phyloP scores from a whole-genome alignment of 257 asterid genomes.

The Parsonsia alboflavescens region DNA sequence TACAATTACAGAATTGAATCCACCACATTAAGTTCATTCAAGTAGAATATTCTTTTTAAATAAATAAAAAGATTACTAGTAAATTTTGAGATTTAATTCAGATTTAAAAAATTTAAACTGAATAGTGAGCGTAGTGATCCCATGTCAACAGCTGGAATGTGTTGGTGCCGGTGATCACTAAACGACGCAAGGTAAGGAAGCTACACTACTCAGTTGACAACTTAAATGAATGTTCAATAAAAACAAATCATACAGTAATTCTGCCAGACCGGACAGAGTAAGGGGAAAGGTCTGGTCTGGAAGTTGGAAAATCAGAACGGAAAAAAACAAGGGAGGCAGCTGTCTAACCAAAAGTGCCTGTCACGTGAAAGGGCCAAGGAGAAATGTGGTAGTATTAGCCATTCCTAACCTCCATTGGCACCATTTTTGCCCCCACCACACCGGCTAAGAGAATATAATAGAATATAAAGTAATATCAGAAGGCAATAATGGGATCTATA shows the following conservation, averaged over 20 bases:
- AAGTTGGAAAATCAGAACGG: constrained; percentile 14
- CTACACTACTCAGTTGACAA: not conserved
- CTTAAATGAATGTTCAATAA: not conserved
- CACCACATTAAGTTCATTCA: too few relatives aligned
- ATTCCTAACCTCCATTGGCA: too few relatives aligned
- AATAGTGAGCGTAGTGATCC: too few relatives aligned
- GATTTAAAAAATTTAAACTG: not conserved
- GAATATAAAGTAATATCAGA: too few relatives aligned
- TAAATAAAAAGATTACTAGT: too few relatives aligned
- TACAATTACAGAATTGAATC: too few relatives aligned
- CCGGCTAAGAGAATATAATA: too few relatives aligned
- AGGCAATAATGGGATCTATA: too few relatives aligned
- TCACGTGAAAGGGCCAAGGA: constrained; percentile 32
- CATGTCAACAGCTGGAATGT: constrained; percentile 5
- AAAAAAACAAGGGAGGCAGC: constrained; percentile 20
- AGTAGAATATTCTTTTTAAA: too few relatives aligned
- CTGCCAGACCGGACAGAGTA: not conserved
- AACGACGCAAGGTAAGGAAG: not conserved
- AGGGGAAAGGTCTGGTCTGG: constrained; percentile 6
- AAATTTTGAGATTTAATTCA: too few relatives aligned
- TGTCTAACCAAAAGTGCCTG: constrained; percentile 13
- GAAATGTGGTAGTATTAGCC: constrained; percentile 8
- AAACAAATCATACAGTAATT: not conserved
- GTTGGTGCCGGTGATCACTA: not conserved
- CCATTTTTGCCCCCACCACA: too few relatives aligned